Evolutionary conservation across 2,329 filamentous ascomycete species (phyloP), one percentile per base, ranked within the genome.

Genomic region (Apiospora saccharicola): DNA sequence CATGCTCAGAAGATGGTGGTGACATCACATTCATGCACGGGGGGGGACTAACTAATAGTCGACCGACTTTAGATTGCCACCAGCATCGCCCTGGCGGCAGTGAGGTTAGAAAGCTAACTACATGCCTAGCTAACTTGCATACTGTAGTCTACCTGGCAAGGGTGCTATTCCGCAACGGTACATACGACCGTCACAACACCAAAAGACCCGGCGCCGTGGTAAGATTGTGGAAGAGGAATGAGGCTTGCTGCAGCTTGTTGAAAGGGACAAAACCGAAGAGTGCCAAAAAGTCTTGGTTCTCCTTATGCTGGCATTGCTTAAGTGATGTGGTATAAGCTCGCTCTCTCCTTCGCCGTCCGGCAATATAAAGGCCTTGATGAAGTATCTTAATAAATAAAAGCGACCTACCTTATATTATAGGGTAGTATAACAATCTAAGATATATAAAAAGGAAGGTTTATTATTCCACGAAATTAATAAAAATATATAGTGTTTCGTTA

Each of bases 11-110:
- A 24, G 49, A n/a, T 64, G 34, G 10, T 64, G 57, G 34, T 64
- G 57, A 64, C 41, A 37, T 37, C 57, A 64, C 34, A 64, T 64
- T 64, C 57, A 64, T 41, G 57, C 57, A 64, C 34, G 41, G 57
- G 57, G 57, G 57, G n/a, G n/a, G n/a, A 41, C 37, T 41, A 34
- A 22, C 16, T 30, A 57, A 22, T 7, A 49, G 22, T 47, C 4
- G 22, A 49, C 22, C 30, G 30, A 34, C 6, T 34, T 19, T 41
- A 5, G 57, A 41, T 64, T 22, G 57, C 19, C 57, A 64, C 34
- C 57, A 41, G 41, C 16, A 22, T 8, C 16, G 4, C 57, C 14
- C 10, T 19, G 19, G 57, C 57, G 19, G 34, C 34, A 64, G 30
- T 37, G 10, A 64, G 34, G 57, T 5, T 13, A 5, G 34, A 30